A percentile compares a stretch with the other conserved stretches of the same genome.
These are phyloP conservation scores for Tilletia walkeri DNA, from an alignment of 1,284 basidiomycete species.

Conservation along the genomic window DNA sequence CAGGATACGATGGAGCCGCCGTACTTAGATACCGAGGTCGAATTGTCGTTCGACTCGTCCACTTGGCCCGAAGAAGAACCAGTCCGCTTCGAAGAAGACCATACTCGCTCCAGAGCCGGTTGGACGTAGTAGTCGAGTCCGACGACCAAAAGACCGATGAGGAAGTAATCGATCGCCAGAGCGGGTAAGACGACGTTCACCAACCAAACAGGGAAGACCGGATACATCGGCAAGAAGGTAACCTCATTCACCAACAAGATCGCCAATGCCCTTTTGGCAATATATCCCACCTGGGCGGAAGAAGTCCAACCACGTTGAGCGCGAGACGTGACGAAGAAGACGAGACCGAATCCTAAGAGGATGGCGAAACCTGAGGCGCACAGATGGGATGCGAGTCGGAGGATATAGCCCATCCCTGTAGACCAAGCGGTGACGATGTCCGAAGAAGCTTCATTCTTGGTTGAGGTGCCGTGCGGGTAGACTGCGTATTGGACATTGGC, in stretches of 20 bases:
- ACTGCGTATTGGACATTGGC: conserved; percentile 31
- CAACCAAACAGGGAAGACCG: conserved; percentile 18
- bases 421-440: conserved; percentile 29
- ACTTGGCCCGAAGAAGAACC: background rate
- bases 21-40: background rate
- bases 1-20: conserved; percentile 23
- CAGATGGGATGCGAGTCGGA: conserved; percentile 34
- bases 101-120: conserved; percentile 11
- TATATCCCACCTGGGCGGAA: conserved; percentile 24
- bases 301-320: conserved; percentile 27
- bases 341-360: conserved; percentile 40
- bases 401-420: conserved; percentile 25
- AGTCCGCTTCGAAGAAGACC: background rate
- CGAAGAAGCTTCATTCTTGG: conserved; percentile 29
- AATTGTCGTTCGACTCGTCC: background rate
- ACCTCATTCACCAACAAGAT: conserved; percentile 34
- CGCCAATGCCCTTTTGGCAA: conserved; percentile 26
- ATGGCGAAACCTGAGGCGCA: conserved; percentile 42
- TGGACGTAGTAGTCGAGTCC: conserved; percentile 24
- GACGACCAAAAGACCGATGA: conserved; percentile 31
- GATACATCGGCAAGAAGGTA: conserved; percentile 16
- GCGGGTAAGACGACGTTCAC: conserved; percentile 39
- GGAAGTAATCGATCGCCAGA: conserved; percentile 35
- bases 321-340: conserved; percentile 31
- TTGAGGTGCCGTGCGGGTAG: conserved; percentile 36